Conservation (phyloP, 371 early-diverging fungal genomes). For the Parasitella parasitica region DNA sequence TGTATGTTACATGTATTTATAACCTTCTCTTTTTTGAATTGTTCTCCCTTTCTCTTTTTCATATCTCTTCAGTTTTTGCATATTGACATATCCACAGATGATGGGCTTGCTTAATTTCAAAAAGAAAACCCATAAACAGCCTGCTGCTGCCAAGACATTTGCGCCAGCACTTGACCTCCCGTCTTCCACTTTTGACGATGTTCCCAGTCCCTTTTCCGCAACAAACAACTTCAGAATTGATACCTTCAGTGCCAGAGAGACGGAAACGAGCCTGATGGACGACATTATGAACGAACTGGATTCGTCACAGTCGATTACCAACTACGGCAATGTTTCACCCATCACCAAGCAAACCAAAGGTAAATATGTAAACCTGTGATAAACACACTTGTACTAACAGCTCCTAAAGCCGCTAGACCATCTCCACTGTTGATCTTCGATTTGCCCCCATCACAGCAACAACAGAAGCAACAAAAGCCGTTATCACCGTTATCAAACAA, state of each 20-base stretch:
- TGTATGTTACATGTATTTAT: background rate
- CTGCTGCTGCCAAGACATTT: background rate
- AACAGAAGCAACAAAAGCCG: background rate
- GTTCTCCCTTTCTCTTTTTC: background rate
- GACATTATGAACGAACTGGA: constrained; percentile 30
- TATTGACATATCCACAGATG: no score
- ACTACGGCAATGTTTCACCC: background rate
- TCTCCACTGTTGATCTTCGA: constrained; percentile 4
- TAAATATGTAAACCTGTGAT: background rate
- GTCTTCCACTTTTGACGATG: background rate
- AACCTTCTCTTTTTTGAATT: background rate
- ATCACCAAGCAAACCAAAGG: background rate
- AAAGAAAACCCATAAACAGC: constrained; percentile 17
- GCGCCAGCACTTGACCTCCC: background rate
- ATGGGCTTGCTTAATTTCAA: constrained; percentile 27
- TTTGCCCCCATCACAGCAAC: background rate
- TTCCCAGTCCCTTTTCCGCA: background rate
- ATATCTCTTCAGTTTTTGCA: background rate
- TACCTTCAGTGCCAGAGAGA: background rate
- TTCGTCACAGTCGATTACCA: background rate
- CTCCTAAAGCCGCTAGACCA: background rate
- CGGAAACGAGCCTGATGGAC: constrained; percentile 22
- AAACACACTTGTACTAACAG: background rate
- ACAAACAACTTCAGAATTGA: background rate
- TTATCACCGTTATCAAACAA: background rate